These are phyloP conservation scores for Amaranthus palmeri DNA, from an alignment of 148 eudicot genomes.

Conservation along the genomic window DNA sequence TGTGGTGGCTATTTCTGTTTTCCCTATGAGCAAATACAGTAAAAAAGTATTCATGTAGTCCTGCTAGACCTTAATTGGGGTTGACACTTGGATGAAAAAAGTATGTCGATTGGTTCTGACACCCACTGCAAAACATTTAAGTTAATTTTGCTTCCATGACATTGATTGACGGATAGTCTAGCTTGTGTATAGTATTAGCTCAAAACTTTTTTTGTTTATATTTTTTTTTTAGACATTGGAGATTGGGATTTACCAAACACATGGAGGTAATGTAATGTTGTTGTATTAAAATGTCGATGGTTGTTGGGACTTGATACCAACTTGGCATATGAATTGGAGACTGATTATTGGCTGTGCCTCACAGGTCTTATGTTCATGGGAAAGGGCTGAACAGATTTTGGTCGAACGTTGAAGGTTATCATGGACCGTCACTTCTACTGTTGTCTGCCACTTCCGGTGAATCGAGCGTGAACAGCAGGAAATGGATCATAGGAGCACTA, in stretches of 20 bases:
- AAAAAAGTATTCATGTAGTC: not conserved
- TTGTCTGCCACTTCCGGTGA: constrained; percentile 51
- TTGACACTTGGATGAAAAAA: not conserved
- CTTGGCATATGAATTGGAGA: not conserved
- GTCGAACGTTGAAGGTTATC: constrained; percentile 87
- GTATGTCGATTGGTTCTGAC: not conserved
- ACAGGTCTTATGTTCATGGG: constrained; percentile 80
- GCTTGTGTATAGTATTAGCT: not conserved
- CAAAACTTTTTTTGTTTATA: too few species aligned
- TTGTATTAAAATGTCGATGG: too few species aligned
- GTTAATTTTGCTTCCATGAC: not conserved
- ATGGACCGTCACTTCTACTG: constrained; percentile 66
- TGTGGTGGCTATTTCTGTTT: not conserved
- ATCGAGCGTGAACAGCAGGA: constrained; percentile 32
- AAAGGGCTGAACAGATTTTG: constrained; percentile 89
- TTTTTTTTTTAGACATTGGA: too few species aligned
- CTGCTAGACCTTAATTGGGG: not conserved
- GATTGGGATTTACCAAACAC: too few species aligned
- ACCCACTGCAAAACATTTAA: not conserved
- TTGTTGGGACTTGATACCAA: not conserved
- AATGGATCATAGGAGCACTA: constrained; percentile 74
- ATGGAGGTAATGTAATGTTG: too few species aligned
- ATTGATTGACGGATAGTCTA: not conserved
- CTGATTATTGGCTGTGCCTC: constrained; percentile 1
- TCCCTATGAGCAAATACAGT: not conserved